A percentile compares a stretch with the other conserved stretches of the same genome.
These are phyloP conservation scores for Aspergillus tamarii DNA, from an alignment of 2,329 filamentous ascomycete genomes.

Conservation along the genomic window DNA sequence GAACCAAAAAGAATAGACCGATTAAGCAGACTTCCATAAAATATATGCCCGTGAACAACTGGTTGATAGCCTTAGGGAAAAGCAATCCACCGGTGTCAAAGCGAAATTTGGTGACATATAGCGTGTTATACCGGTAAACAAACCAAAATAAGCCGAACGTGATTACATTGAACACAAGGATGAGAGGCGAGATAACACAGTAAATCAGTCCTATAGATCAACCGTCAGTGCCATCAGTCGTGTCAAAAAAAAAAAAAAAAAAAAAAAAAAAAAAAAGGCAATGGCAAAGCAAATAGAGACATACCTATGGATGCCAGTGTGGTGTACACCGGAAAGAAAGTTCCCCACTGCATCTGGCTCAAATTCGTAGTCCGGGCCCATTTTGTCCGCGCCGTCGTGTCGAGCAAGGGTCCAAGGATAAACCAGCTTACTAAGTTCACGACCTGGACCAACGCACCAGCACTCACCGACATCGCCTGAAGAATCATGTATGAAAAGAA, in stretches of 20 bases:
- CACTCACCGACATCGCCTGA: constrained; percentile 87
- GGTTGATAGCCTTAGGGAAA: constrained; percentile 91
- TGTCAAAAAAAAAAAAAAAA: neutral
- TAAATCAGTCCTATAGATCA: constrained; percentile 68
- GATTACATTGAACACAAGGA: constrained; percentile 89
- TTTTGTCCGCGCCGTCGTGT: constrained; percentile 80
- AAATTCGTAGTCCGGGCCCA: constrained; percentile 82
- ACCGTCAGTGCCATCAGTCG: constrained; percentile 8
- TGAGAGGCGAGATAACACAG: constrained; percentile 83
- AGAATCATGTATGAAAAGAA: constrained; percentile 99
- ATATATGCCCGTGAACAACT: constrained; percentile 92
- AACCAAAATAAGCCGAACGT: constrained; percentile 92
- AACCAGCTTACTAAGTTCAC: constrained; percentile 81
- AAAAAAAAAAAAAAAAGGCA: neutral
- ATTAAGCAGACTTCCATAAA: constrained; percentile 91
- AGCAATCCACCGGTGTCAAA: constrained; percentile 90
- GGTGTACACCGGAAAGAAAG: constrained; percentile 94
- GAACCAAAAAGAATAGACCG: constrained; percentile 82
- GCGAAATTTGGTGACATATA: constrained; percentile 89
- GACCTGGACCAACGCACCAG: constrained; percentile 83
- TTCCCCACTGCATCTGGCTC: constrained; percentile 81
- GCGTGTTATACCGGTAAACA: constrained; percentile 93
- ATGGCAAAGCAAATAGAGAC: constrained; percentile 16
- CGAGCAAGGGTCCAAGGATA: constrained; percentile 75
- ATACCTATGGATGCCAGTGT: constrained; percentile 89